A percentile compares a stretch with the other conserved stretches of the same genome.
phyloP scores from a whole-genome alignment of 352 stramenopile genomes.

The Phytophthora hibernalis region DNA sequence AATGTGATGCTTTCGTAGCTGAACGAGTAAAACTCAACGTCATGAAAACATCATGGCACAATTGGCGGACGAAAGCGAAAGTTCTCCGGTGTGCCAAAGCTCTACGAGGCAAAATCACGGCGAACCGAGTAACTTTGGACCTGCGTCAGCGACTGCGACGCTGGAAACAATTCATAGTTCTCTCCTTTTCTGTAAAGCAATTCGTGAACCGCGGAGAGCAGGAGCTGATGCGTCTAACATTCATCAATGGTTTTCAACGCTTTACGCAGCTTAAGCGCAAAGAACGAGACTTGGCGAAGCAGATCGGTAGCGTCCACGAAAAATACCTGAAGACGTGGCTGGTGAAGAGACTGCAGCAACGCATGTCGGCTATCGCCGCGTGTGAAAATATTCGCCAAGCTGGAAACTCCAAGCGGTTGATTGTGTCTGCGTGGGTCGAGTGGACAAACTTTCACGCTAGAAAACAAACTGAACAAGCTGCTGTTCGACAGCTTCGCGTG shows the following conservation, averaged over 20 bases:
- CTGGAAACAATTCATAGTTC: slow-evolving; percentile 27
- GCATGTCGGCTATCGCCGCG: slow-evolving; percentile 30
- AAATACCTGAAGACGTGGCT: slow-evolving; percentile 43
- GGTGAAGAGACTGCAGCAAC: slow-evolving; percentile 16
- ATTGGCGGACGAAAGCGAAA: slow-evolving; percentile 22
- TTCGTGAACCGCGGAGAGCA: slow-evolving; percentile 4
- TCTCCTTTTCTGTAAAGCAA: slow-evolving; percentile 17
- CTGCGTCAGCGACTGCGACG: slow-evolving; percentile 24
- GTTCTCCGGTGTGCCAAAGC: slow-evolving; percentile 10
- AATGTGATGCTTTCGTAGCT: not conserved
- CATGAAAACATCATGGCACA: slow-evolving; percentile 6
- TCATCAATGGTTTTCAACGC: slow-evolving; percentile 32
- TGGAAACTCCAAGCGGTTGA: slow-evolving; percentile 17
- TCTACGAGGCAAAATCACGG: slow-evolving; percentile 16
- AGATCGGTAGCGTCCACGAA: slow-evolving; percentile 32
- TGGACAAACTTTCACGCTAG: slow-evolving; percentile 34
- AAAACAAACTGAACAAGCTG: slow-evolving; percentile 23
- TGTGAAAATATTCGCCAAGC: slow-evolving; percentile 34
- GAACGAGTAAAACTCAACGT: not conserved
- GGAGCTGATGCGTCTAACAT: slow-evolving; percentile 10
- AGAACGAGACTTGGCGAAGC: slow-evolving; percentile 19
- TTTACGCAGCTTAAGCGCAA: slow-evolving; percentile 23
- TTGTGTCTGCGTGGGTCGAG: slow-evolving; percentile 24
- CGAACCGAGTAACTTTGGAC: slow-evolving; percentile 8
- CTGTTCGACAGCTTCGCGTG: slow-evolving; percentile 15